Base-by-base conservation (phyloP, 768 basidiomycete species). In the Cubamyces sp. region DNA sequence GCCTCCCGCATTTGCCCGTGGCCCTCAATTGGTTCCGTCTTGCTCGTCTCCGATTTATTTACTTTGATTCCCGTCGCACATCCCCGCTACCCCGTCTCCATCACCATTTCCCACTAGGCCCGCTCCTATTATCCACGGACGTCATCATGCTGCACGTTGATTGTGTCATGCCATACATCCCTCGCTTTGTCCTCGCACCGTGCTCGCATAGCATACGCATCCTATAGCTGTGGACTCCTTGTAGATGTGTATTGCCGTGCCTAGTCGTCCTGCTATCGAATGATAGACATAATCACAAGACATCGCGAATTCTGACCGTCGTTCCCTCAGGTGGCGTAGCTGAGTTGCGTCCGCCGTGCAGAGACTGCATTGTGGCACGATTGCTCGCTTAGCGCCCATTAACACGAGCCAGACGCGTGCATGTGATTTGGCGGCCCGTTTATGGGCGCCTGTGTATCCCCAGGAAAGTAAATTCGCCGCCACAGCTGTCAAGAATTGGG, bases 201-300 rank as follows among this genome's bases (percentile, higher is more conserved):
- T 37, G 47, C 41, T 59, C 62, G 53, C 53, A 59, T 60, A 55
- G 62, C 62, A 48, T 64, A 59, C 57, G 46, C 62, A 50, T 59
- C 43, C 58, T 64, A 49, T 60, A 54, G 58, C 62, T 61, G 28
- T 52, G 61, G 61, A 47, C 45, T 45, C 43, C 57, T 50, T 51
- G 53, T 60, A 58, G 62, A 64, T 60, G 54, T 64, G 62, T 64
- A 51, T 51, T 18, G 62, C 34, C 34, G 34, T 47, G 12, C 54
- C 41, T 60, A 50, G 62, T 64, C 53, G 58, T 40, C 58, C 45
- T 60, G 62, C 62, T 64, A 37, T 64, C 57, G 58, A 60, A 64
- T 64, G 57, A 43, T 47, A 51, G 28, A 23, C 47, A 51, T 56
- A 40, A 52, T 57, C 34, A 30, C 37, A 43, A 18, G 42, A 19